Conservation (phyloP, 345 rosid genomes). For the Boechera stricta region DNA sequence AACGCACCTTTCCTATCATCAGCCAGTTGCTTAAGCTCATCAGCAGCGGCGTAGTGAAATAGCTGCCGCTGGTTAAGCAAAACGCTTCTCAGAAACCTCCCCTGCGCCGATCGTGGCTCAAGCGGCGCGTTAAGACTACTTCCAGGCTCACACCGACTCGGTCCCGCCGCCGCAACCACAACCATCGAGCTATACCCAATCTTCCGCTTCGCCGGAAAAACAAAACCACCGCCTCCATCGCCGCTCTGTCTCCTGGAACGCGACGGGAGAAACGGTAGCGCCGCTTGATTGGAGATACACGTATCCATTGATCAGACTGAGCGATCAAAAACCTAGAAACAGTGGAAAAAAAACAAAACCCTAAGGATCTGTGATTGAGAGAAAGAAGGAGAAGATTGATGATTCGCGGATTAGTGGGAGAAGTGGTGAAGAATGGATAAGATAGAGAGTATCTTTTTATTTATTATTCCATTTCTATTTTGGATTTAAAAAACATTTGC, state of each 20-base stretch:
- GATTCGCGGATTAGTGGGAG: slow-evolving; percentile 42
- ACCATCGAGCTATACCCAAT: slow-evolving; percentile 10
- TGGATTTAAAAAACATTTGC: background rate
- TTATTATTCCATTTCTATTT: background rate
- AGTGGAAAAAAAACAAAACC: background rate
- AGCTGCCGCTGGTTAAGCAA: slow-evolving; percentile 74
- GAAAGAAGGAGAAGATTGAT: slow-evolving; percentile 1
- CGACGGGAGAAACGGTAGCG: slow-evolving; percentile 46
- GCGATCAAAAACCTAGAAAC: slow-evolving; percentile 16
- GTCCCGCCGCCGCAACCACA: slow-evolving; percentile 56
- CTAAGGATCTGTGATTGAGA: background rate
- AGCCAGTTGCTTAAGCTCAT: slow-evolving; percentile 76
- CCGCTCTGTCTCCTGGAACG: slow-evolving; percentile 43
- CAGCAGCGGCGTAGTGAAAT: slow-evolving; percentile 74
- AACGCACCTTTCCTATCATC: slow-evolving; percentile 64
- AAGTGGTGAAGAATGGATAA: slow-evolving; percentile 42
- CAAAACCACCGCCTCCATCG: slow-evolving; percentile 39
- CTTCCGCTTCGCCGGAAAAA: slow-evolving; percentile 5
- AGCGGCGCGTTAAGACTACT: slow-evolving; percentile 86
- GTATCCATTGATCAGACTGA: slow-evolving; percentile 59
- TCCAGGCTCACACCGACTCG: slow-evolving; percentile 80
- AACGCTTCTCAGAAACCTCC: slow-evolving; percentile 74
- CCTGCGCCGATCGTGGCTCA: slow-evolving; percentile 69
- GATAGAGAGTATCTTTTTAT: slow-evolving; percentile 38
- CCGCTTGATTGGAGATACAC: slow-evolving; percentile 48